A percentile compares a stretch with the other conserved stretches of the same genome.
Conservation (phyloP, 305 asterid species). For the Solanum chacoense region DNA sequence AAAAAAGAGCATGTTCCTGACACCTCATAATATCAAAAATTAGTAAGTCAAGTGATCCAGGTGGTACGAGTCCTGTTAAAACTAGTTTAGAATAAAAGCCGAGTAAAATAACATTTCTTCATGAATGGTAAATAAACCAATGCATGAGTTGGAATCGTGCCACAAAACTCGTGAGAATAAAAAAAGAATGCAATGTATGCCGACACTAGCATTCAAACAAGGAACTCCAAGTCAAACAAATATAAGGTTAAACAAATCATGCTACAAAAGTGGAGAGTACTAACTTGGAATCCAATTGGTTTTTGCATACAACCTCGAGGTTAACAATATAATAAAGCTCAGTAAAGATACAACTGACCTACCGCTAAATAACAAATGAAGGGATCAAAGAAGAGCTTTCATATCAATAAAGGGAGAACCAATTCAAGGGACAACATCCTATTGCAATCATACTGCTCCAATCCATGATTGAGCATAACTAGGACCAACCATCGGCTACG, state of each 20-base stretch:
- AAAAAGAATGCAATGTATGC: too few species aligned
- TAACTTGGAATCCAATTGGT: neutral
- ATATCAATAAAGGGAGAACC: neutral
- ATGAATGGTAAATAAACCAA: neutral
- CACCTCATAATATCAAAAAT: neutral
- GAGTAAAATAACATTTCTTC: neutral
- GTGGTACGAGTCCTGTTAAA: neutral
- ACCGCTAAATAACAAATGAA: neutral
- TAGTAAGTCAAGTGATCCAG: neutral
- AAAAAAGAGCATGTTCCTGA: neutral
- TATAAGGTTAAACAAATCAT: too few species aligned
- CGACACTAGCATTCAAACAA: too few species aligned
- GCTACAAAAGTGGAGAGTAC: neutral
- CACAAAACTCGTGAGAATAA: neutral
- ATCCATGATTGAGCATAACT: neutral
- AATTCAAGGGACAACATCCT: neutral
- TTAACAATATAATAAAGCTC: neutral
- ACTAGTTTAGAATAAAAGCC: neutral
- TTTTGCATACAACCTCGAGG: neutral
- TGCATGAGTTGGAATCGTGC: neutral
- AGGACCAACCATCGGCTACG: neutral
- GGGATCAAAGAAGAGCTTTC: neutral
- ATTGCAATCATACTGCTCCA: neutral
- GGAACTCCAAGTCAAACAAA: too few species aligned
- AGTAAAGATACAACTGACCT: neutral